Evolutionary conservation across 345 rosid genomes (phyloP).

Genomic region (Citrus unshiu): DNA sequence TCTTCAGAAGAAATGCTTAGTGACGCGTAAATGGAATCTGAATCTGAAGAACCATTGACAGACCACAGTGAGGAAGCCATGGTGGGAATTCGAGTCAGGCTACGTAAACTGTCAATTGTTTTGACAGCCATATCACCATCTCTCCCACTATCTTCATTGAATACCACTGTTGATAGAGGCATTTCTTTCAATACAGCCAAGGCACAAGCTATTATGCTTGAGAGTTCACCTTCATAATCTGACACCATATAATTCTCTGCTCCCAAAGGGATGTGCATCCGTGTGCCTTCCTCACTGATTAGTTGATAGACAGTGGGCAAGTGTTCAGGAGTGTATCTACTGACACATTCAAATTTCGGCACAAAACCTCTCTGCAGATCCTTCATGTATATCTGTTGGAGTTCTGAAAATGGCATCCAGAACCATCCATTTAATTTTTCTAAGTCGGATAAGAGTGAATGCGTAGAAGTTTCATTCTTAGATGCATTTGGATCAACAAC

Average conservation of each 20-base stretch:
- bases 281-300: constrained; percentile 69
- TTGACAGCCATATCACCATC: constrained; percentile 26
- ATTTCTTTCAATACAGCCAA: constrained; percentile 51
- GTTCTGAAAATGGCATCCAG: constrained; percentile 79
- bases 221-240: constrained; percentile 86
- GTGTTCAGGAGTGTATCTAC: constrained; percentile 37
- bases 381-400: constrained; percentile 44
- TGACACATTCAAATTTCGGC: constrained; percentile 46
- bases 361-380: constrained; percentile 58
- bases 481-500: constrained; percentile 21
- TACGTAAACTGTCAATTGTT: constrained; percentile 27
- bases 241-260: constrained; percentile 54
- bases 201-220: constrained; percentile 91
- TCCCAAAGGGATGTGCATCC: constrained; percentile 68
- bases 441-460: constrained; percentile 37
- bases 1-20: constrained; percentile 45
- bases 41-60: constrained; percentile 51
- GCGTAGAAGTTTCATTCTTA: constrained; percentile 25
- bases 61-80: constrained; percentile 49
- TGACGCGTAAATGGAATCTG: constrained; percentile 38
- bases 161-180: constrained; percentile 22
- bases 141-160: constrained; percentile 28
- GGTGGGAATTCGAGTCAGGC: constrained; percentile 33
- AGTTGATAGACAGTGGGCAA: constrained; percentile 46
- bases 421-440: constrained; percentile 62